phyloP scores from a whole-genome alignment of 805 yeast species.

The Saturnispora hagleri region DNA sequence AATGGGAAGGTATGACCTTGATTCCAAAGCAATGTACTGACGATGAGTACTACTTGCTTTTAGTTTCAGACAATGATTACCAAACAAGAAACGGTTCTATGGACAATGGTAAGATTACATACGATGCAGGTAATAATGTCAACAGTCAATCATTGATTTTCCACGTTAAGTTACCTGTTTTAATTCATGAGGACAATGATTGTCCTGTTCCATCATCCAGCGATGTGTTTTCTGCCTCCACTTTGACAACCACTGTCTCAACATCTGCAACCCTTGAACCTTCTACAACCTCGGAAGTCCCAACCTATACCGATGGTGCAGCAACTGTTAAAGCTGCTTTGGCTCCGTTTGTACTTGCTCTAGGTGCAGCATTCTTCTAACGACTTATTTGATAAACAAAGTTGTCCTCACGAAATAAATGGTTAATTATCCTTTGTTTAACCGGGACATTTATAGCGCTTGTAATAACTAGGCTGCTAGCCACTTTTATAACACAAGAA shows the following conservation, averaged over 20 bases:
- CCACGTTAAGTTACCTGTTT: slow-evolving; percentile 23
- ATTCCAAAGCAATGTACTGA: slow-evolving; percentile 25
- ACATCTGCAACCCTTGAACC: neutral
- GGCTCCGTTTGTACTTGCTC: neutral
- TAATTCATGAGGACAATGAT: slow-evolving; percentile 8
- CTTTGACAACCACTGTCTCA: neutral
- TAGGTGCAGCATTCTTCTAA: neutral
- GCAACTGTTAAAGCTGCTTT: neutral
- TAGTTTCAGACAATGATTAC: slow-evolving; percentile 25
- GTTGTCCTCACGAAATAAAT: neutral
- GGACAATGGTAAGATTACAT: slow-evolving; percentile 21
- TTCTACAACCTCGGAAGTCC: neutral
- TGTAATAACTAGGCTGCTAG: no score
- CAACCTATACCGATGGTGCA: neutral
- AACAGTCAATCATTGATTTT: slow-evolving; percentile 26
- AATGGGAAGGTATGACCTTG: slow-evolving; percentile 27
- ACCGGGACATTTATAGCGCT: no score
- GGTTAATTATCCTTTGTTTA: neutral
- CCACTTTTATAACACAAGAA: no score
- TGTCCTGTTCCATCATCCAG: slow-evolving; percentile 8
- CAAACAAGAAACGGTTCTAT: slow-evolving; percentile 24
- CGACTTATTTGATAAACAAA: no score
- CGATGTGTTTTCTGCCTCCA: neutral
- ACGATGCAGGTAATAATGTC: slow-evolving; percentile 22
- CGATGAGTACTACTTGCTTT: slow-evolving; percentile 23